phyloP scores from a whole-genome alignment of 164 flowering plant genomes.

The Umbilicus rupestris region DNA sequence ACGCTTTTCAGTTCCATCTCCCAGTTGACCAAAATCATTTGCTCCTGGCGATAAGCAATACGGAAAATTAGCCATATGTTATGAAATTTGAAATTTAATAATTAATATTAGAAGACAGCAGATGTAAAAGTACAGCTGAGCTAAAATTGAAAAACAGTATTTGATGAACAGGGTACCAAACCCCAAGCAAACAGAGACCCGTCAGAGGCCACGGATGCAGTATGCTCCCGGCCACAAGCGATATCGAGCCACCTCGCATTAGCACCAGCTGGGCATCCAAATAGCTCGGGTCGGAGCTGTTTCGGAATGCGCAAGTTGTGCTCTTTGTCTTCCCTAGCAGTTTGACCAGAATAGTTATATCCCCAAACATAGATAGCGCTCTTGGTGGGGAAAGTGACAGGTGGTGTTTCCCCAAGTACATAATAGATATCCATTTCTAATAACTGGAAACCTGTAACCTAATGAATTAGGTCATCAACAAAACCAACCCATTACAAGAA shows the following conservation, averaged over 20 bases:
- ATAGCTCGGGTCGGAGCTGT: conserved; percentile 69
- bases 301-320: conserved; percentile 70
- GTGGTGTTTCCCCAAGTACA: conserved; percentile 34
- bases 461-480: background rate
- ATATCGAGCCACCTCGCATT: conserved; percentile 72
- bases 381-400: conserved; percentile 46
- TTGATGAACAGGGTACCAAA: conserved; percentile 15
- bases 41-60: conserved; percentile 37
- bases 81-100: background rate
- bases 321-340: conserved; percentile 67
- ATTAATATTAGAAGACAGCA: too few species aligned
- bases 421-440: conserved; percentile 47
- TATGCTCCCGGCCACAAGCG: conserved; percentile 92
- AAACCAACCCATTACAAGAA: background rate
- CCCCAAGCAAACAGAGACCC: conserved; percentile 97
- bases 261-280: conserved; percentile 62
- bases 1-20: conserved; percentile 86
- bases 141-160: background rate
- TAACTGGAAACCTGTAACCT: conserved; percentile 1
- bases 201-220: conserved; percentile 80
- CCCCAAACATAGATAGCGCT: conserved; percentile 99
- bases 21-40: conserved; percentile 94
- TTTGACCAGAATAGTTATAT: conserved; percentile 87
- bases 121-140: background rate
- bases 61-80: background rate